Percentiles rank a stretch among this genome's conserved stretches.
Conservation (phyloP, 495 filamentous ascomycete species). For the Mytilinidion resinicola region DNA sequence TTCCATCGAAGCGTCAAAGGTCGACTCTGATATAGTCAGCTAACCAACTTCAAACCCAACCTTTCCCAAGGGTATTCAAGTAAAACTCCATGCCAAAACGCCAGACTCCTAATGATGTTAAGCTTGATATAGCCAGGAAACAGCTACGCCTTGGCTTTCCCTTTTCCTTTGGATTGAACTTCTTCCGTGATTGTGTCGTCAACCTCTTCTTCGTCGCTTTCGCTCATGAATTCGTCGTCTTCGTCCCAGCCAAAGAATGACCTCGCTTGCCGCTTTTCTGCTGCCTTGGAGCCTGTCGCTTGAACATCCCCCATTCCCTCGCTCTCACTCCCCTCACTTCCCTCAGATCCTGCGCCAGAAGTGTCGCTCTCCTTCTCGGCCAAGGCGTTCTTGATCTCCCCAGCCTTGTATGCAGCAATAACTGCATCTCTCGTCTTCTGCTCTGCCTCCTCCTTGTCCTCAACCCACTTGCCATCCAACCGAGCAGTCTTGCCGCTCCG, state of each 20-base stretch:
- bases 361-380: constrained; percentile 5
- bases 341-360: constrained; percentile 9
- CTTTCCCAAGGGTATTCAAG: too few species aligned
- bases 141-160: constrained; percentile 16
- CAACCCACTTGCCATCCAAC: constrained; percentile 82
- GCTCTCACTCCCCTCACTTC: neutral
- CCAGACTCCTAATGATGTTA: too few species aligned
- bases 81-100: too few species aligned
- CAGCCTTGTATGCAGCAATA: constrained; percentile 63
- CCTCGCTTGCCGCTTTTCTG: neutral
- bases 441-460: constrained; percentile 78
- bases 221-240: constrained; percentile 29
- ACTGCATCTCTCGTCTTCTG: constrained; percentile 83
- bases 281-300: constrained; percentile 6
- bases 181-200: constrained; percentile 21
- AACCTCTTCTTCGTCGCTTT: constrained; percentile 23
- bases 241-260: constrained; percentile 31
- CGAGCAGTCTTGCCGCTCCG: constrained; percentile 59
- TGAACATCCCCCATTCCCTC: neutral
- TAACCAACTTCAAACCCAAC: too few species aligned
- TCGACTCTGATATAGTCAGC: too few species aligned
- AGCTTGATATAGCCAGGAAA: too few species aligned
- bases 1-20: too few species aligned
- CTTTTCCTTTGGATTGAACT: constrained; percentile 18
- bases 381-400: constrained; percentile 43